Evolutionary conservation across 805 yeast species (phyloP), one percentile per base, ranked within the genome.

Genomic region (Yamadazyma takamatsuzukensis): DNA sequence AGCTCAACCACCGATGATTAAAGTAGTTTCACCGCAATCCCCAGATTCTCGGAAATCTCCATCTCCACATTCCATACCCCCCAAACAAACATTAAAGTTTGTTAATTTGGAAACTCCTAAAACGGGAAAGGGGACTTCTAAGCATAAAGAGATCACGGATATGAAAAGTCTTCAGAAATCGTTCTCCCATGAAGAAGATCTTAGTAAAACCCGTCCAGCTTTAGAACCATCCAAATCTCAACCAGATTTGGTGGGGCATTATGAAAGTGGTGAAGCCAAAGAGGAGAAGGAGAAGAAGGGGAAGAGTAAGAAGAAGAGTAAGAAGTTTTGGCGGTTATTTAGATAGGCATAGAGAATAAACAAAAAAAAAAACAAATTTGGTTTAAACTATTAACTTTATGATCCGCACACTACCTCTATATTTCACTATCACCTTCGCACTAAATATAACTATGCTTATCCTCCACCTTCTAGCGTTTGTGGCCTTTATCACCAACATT

Each of bases 171-270:
- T 43, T 5, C 47, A 43, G 5, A 65, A 66, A 42, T 61, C 59
- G n/a, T 50, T 64, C 34, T 64, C 70, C 10, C 57, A 64, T 40
- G 70, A 64, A 19, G 58, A 56, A 14, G 51, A 48, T 21, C 32
- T 36, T 5, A 30, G 29, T 12, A 14, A 22, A 22, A 4, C 44
- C 16, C 37, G 58, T 16, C 61, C 63, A 6, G 37, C 40, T 12
- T 42, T 66, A 25, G 63, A 55, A 41, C 68, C 70, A 1, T 40
- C 51, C 13, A 59, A 56, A 37, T 62, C 70, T 11, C 68, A 64
- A 33, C 72, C 71, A 3, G 68, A 60, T 32, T 46, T 61, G 10
- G 33, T 15, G 5, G 25, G 34, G 5, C 16, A 21, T 15, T 28
- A 30, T 15, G 35, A 17, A 8, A 6, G 5, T 15, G 6, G 15